Base-by-base conservation (phyloP, 2,329 filamentous ascomycete species). In the Diaporthe sp. region DNA sequence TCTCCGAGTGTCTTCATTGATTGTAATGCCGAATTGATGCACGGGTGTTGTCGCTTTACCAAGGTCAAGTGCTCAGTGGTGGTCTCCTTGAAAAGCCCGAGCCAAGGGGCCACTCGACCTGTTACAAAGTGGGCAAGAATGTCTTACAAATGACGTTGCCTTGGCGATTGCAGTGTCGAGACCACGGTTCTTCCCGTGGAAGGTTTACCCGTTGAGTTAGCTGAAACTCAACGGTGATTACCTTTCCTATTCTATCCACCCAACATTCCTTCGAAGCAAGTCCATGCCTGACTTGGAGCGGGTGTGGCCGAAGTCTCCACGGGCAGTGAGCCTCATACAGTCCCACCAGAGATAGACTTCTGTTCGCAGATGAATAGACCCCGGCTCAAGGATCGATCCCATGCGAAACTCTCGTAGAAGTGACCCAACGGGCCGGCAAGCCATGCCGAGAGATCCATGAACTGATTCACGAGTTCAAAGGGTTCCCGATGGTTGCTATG, bases 161-260 rank as follows among this genome's bases (percentile, higher is more conserved):
- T 39, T 39, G 37, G 10, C 37, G 10, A 13, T 13, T 39, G 10
- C 37, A 13, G 44, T 13, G 17, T 25, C 17, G 28, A 10, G 37
- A 25, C 12, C 37, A 9, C 10, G 22, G 57, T 19, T 19, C 3
- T 25, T 37, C 31, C 46, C 22, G 31, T 28, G 31, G 46, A 39
- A 39, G 7, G 19, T 53, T 28, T 53, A 53, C 22, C 46, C 65
- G 65, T 68, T 53, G 62, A 25, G 15, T 10, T 51, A 31, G 19
- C 19, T 68, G 65, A 68, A 53, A 68, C 65, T 51, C 46, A 68
- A 68, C 65, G 46, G 65, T 8, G 12, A 53, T 2, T 9, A 25
- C 46, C 22, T 68, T 68, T 22, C 46, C 65, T 37, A 15, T 53
- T 25, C 13, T 12, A 53, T 15, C 5, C 22, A 53, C 28, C 13